A percentile compares a stretch with the other conserved stretches of the same genome.
These are phyloP conservation scores for Aspergillus sp. DNA, from an alignment of 2,329 filamentous ascomycete species.

Conservation along the genomic window DNA sequence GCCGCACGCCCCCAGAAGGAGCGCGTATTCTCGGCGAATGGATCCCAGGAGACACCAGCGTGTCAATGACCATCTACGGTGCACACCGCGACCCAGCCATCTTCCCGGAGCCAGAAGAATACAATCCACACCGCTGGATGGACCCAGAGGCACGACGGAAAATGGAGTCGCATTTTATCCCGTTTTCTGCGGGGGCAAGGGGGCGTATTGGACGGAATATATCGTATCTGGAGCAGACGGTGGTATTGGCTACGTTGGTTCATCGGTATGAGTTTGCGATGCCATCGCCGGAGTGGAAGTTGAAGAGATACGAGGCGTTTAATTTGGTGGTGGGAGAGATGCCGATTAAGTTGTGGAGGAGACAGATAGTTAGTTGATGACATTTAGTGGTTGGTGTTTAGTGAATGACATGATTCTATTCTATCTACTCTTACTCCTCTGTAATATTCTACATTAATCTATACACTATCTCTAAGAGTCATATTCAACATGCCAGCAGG, in stretches of 20 bases:
- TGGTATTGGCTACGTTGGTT: background rate
- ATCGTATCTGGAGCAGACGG: background rate
- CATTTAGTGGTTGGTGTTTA: no score
- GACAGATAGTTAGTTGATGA: background rate
- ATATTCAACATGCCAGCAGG: no score
- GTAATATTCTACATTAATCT: no score
- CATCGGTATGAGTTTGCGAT: background rate
- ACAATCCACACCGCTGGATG: constrained; percentile 37
- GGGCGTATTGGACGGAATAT: background rate
- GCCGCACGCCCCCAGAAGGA: constrained; percentile 41
- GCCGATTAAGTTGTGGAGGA: constrained; percentile 4
- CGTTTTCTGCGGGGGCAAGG: background rate
- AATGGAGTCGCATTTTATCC: constrained; percentile 27
- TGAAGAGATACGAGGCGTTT: background rate
- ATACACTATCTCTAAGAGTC: no score
- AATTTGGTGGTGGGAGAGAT: background rate
- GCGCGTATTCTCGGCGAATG: constrained; percentile 22
- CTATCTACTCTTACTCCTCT: no score
- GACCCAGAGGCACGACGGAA: constrained; percentile 26
- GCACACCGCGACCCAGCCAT: constrained; percentile 29
- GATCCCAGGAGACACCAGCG: constrained; percentile 38
- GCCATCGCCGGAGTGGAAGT: background rate
- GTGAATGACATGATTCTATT: no score
- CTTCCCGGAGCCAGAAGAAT: constrained; percentile 31
- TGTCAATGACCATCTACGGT: constrained; percentile 36